A percentile compares a stretch with the other conserved stretches of the same genome.
phyloP scores from a whole-genome alignment of 1,284 basidiomycete species.

The Ustilago nuda region DNA sequence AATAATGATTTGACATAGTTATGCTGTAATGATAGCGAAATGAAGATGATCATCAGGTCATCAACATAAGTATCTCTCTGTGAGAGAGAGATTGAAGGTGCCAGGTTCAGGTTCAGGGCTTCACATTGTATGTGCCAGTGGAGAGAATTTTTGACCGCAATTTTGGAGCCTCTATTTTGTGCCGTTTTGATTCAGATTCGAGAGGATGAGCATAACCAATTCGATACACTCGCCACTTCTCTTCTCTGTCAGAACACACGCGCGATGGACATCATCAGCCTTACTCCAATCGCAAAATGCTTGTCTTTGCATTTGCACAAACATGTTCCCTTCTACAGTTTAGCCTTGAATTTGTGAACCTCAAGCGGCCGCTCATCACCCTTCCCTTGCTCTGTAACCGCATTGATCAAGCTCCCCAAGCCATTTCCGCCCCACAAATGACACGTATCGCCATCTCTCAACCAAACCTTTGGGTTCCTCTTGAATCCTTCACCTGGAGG shows the following conservation, averaged over 20 bases:
- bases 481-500: constrained; percentile 78
- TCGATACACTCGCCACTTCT: no score
- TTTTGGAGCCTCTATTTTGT: neutral
- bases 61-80: neutral
- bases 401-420: constrained; percentile 39
- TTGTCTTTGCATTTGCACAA: neutral
- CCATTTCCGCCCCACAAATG: constrained; percentile 35
- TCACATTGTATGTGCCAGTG: no score
- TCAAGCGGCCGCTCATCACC: constrained; percentile 10
- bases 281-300: neutral
- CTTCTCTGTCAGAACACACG: no score
- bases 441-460: constrained; percentile 82
- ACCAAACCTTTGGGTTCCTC: constrained; percentile 77
- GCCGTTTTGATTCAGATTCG: no score
- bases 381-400: constrained; percentile 13
- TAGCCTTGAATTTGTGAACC: constrained; percentile 21
- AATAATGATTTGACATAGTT: neutral
- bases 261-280: no score
- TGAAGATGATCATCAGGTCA: neutral
- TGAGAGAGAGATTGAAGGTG: neutral
- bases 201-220: no score
- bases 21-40: constrained; percentile 5
- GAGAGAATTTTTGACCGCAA: neutral
- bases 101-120: neutral
- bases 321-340: constrained; percentile 5